phyloP scores from a whole-genome alignment of 768 basidiomycete genomes.

The Phlebiopsis flavidoalba region DNA sequence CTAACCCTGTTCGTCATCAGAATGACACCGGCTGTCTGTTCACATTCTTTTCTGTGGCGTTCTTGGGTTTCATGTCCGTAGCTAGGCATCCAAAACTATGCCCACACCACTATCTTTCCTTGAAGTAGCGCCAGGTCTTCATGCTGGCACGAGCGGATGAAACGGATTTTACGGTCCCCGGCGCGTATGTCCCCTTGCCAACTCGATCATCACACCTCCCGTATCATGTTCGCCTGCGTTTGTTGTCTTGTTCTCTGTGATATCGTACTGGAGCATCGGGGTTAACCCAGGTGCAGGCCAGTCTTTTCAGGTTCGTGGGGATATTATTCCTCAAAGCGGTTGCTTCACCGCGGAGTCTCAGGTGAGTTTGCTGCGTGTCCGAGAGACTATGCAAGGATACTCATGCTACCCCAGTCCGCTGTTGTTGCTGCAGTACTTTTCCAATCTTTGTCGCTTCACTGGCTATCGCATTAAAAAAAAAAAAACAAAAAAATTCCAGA shows the following conservation, averaged over 20 bases:
- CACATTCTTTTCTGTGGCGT: conserved; percentile 56
- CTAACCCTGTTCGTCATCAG: conserved; percentile 19
- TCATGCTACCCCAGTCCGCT: conserved; percentile 18
- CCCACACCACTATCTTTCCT: conserved; percentile 51
- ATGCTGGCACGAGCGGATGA: conserved; percentile 50
- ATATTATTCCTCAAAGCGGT: conserved; percentile 53
- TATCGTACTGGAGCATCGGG: conserved; percentile 49
- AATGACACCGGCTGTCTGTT: conserved; percentile 46
- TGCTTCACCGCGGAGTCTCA: conserved; percentile 49
- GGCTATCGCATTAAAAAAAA: conserved; percentile 46
- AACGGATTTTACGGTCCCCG: conserved; percentile 49
- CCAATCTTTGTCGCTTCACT: conserved; percentile 60
- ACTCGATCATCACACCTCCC: conserved; percentile 48
- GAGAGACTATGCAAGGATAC: not conserved
- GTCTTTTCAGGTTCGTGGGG: conserved; percentile 51
- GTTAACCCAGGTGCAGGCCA: conserved; percentile 41
- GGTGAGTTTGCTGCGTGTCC: conserved; percentile 17
- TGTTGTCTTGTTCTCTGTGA: conserved; percentile 40
- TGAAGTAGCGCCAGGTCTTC: conserved; percentile 54
- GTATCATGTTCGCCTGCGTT: conserved; percentile 43
- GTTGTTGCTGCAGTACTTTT: conserved; percentile 43
- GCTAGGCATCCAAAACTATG: conserved; percentile 63
- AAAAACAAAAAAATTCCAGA: too few species aligned
- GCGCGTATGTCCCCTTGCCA: conserved; percentile 48
- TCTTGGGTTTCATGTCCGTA: conserved; percentile 53